phyloP scores from a whole-genome alignment of 2,329 filamentous ascomycete genomes.

The Whalleya microplaca region DNA sequence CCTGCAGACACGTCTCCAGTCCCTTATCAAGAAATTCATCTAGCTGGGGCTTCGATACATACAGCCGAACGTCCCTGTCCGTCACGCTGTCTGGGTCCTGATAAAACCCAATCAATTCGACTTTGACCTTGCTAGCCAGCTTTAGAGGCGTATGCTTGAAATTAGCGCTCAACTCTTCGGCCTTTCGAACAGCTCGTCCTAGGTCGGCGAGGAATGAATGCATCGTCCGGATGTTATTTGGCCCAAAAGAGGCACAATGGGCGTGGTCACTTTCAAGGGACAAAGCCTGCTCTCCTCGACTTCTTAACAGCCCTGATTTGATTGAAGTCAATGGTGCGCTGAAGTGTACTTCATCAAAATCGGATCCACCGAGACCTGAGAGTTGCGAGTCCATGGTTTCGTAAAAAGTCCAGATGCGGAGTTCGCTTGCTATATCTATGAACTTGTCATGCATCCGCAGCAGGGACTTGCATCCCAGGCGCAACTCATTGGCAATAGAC shows the following conservation, averaged over 20 bases:
- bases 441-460: conserved; percentile 58
- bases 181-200: conserved; percentile 42
- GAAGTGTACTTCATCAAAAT: conserved; percentile 55
- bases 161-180: conserved; percentile 39
- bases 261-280: conserved; percentile 59
- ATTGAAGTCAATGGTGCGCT: conserved; percentile 63
- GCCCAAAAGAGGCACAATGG: conserved; percentile 58
- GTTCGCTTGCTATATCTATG: conserved; percentile 58
- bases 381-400: conserved; percentile 65
- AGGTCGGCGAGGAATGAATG: conserved; percentile 44
- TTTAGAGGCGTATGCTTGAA: conserved; percentile 49
- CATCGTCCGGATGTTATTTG: conserved; percentile 53
- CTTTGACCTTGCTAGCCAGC: conserved; percentile 56
- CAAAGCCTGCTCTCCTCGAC: conserved; percentile 55
- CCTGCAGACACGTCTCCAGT: conserved; percentile 56
- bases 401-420: conserved; percentile 66
- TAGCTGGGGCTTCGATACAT: conserved; percentile 55
- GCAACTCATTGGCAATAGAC: conserved; percentile 54
- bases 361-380: conserved; percentile 44
- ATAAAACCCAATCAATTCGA: conserved; percentile 65
- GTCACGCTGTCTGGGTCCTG: conserved; percentile 50
- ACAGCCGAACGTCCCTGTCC: conserved; percentile 49
- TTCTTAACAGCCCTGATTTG: conserved; percentile 56
- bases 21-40: conserved; percentile 59
- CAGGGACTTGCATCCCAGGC: conserved; percentile 53